Base-by-base conservation (phyloP, 306 rosid species). In the Nissolia schottii region DNA sequence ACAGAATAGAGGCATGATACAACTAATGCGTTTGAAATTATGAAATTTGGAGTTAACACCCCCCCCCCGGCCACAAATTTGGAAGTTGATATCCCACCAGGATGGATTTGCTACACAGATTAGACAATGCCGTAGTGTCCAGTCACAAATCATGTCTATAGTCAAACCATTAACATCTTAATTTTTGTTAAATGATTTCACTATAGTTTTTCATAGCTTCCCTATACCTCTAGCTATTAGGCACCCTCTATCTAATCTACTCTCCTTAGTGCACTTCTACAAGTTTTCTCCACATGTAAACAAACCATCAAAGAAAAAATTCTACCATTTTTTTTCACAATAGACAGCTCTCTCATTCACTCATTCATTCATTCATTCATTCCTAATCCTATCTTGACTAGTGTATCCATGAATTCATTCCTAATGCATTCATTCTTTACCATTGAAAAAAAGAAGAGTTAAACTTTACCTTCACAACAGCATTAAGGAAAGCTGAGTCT, bases 381-480 rank as follows among this genome's bases (percentile, higher is more conserved):
- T 10, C 43, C 43, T 37, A 10, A 37, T 37, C 3, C 43, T 37
- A 37, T 37, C 43, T 45, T 15, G 20, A 45, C 51, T 45, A 45
- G 1, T 45, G 6, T 45, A 2, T 45, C 7, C 7, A 71, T 41
- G 35, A 71, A 48, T n/a, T n/a, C n/a, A n/a, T n/a, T n/a, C n/a
- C n/a, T n/a, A n/a, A n/a, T n/a, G n/a, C n/a, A 28, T 48, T 3
- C 60, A 38, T 11, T 6, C 11, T 18, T 46, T 46, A 38, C n/a
- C 35, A 34, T n/a, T 11, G 13, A 27, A 58, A 40, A 19, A 16
- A 16, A 18, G n/a, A 25, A 7, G 49, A 46, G 24, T 22, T 25
- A 22, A 71, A 58, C 51, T 67, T 72, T 86, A 93, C 98, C 98
- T 93, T 93, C 43, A 93, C 98, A 53, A 93, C 98, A 28, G 98